These are phyloP conservation scores for Tylopilus sp. DNA, from an alignment of 768 basidiomycete genomes.

Conservation along the genomic window DNA sequence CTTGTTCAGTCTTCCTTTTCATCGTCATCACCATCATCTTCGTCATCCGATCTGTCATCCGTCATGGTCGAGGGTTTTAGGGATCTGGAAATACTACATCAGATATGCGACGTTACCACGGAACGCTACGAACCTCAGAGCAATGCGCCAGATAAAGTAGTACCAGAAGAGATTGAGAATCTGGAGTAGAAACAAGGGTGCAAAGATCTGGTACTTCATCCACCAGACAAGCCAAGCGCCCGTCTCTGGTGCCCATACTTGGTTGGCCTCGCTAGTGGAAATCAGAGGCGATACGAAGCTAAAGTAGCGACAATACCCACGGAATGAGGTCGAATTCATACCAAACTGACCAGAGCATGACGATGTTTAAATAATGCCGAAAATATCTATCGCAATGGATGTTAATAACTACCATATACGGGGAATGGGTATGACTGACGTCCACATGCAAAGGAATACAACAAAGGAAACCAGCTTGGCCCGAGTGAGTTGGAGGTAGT, in stretches of 20 bases:
- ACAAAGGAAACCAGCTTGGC: slow-evolving; percentile 63
- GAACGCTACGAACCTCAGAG: slow-evolving; percentile 53
- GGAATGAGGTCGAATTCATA: slow-evolving; percentile 71
- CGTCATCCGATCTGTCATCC: slow-evolving; percentile 83
- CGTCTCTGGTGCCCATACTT: slow-evolving; percentile 53
- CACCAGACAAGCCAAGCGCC: slow-evolving; percentile 73
- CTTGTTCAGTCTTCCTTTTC: slow-evolving; percentile 31
- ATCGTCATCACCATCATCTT: slow-evolving; percentile 45
- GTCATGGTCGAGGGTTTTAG: slow-evolving; percentile 43
- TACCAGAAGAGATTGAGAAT: slow-evolving; percentile 93
- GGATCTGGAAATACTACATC: slow-evolving; percentile 41
- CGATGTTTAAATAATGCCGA: slow-evolving; percentile 86
- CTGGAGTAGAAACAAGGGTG: slow-evolving; percentile 72
- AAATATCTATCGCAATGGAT: slow-evolving; percentile 61
- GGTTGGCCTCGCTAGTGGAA: slow-evolving; percentile 46
- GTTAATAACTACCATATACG: not conserved
- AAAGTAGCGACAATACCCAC: slow-evolving; percentile 40
- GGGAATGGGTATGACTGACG: slow-evolving; percentile 46
- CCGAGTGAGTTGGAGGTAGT: slow-evolving; percentile 73
- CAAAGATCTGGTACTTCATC: slow-evolving; percentile 82
- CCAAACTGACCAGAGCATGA: slow-evolving; percentile 87
- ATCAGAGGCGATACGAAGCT: not conserved
- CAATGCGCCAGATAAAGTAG: slow-evolving; percentile 74
- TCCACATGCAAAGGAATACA: slow-evolving; percentile 72
- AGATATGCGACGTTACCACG: not conserved